Percentiles rank a stretch among this genome's conserved stretches.
Conservation (phyloP, 108 stramenopile species). For the Cyclotella atomus region DNA sequence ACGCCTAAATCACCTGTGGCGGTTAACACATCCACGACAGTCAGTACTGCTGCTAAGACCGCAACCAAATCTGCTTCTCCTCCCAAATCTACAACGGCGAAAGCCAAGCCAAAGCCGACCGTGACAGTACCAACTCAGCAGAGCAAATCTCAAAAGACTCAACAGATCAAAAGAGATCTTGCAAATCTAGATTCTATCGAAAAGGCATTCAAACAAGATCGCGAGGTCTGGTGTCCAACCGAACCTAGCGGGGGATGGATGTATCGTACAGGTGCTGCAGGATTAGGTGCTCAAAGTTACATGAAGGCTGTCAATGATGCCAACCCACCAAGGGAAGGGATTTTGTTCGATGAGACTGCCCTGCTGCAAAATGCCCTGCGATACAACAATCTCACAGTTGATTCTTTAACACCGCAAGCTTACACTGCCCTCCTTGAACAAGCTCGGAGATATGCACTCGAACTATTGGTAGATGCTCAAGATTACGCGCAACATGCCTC, state of each 20-base stretch:
- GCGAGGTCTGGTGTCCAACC: slow-evolving; percentile 2
- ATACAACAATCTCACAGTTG: slow-evolving; percentile 58
- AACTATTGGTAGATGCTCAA: slow-evolving; percentile 76
- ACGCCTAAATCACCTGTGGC: background rate
- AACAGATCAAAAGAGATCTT: background rate
- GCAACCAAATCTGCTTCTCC: background rate
- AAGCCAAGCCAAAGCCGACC: background rate
- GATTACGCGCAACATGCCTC: slow-evolving; percentile 72
- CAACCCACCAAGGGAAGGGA: background rate
- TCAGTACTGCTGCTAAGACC: background rate
- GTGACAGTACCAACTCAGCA: background rate
- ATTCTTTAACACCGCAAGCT: slow-evolving; percentile 75
- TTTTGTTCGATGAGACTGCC: slow-evolving; percentile 67
- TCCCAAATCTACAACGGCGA: background rate
- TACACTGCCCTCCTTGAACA: slow-evolving; percentile 81
- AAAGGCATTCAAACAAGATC: slow-evolving; percentile 3
- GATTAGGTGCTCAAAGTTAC: slow-evolving; percentile 29
- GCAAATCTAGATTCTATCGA: slow-evolving; percentile 6
- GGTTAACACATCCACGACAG: background rate
- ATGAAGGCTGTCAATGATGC: slow-evolving; percentile 25
- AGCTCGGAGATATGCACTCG: slow-evolving; percentile 73
- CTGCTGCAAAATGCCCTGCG: slow-evolving; percentile 66
- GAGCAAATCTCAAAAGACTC: background rate
- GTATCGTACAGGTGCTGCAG: slow-evolving; percentile 37
- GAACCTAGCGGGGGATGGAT: slow-evolving; percentile 32